These are phyloP conservation scores for Hanseniaspora taiwanica DNA, from an alignment of 805 yeast species.

Conservation along the genomic window DNA sequence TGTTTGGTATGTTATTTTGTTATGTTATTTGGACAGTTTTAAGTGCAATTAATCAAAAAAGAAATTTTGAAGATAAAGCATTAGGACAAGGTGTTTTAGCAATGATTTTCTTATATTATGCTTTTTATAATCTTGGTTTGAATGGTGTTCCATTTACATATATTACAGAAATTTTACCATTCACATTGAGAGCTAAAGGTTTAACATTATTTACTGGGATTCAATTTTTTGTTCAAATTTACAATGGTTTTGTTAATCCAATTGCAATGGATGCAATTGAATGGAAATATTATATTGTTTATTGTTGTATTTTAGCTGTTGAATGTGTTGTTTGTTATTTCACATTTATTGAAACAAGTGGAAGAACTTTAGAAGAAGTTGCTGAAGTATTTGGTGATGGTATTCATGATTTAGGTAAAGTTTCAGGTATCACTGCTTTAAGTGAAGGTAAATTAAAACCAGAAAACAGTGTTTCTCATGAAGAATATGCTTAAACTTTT, in stretches of 20 bases:
- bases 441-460: conserved; percentile 6
- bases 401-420: conserved; percentile 6
- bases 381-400: conserved; percentile 24
- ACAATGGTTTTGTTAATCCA: conserved; percentile 26
- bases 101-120: conserved; percentile 36
- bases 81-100: conserved; percentile 35
- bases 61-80: conserved; percentile 27
- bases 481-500: conserved; percentile 3
- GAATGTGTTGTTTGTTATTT: conserved; percentile 20
- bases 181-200: conserved; percentile 22
- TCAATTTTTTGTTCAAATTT: conserved; percentile 18
- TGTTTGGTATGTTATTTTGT: conserved; percentile 25
- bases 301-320: conserved; percentile 21
- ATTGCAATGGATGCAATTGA: conserved; percentile 26
- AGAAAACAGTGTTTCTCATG: conserved; percentile 1
- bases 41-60: conserved; percentile 33
- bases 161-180: conserved; percentile 30
- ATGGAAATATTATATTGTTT: conserved; percentile 27
- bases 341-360: conserved; percentile 27
- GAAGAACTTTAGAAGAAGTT: conserved; percentile 28
- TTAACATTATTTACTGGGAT: conserved; percentile 12
- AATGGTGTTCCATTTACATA: conserved; percentile 35
- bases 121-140: conserved; percentile 29
- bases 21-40: conserved; percentile 32
- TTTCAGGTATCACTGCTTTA: conserved; percentile 5